Evolutionary conservation across 2,329 filamentous ascomycete genomes (phyloP), one percentile per base, ranked within the genome.

Genomic region (Colletotrichum somersetense): DNA sequence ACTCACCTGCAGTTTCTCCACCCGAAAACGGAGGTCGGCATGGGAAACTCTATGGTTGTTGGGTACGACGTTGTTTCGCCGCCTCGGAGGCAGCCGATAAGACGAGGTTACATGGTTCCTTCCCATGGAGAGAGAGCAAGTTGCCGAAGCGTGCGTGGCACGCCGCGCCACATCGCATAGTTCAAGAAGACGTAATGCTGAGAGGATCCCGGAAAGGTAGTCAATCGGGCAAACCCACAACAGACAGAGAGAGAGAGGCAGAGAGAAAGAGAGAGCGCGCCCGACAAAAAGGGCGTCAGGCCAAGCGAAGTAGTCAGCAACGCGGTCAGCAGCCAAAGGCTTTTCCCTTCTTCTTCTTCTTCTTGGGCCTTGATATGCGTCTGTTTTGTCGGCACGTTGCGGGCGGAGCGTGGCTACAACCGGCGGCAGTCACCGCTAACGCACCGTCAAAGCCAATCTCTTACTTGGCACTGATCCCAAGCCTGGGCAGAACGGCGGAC

Each of bases 301-400:
- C 6, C 12, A 53, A 20, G 30, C 16, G 16, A 20, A 5, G 23
- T 7, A 53, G 50, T 53, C 50, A 53, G 50, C 50, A 18, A 30
- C 6, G 23, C 30, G 53, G 52, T 66, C 42, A 69, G 14, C 53
- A 58, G 35, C 66, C 20, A 35, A 46, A 48, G 46, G 20, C 7
- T 10, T 46, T 23, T 48, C 2, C 20, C 2, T 1, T 3, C 14
- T n/a, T 46, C 20, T 48, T 16, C 20, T 23, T 16, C 10, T 12
- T 8, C 14, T 16, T 7, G 5, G 16, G 16, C 5, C 6, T 42
- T 42, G 40, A 42, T 42, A 18, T 42, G 40, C 6, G 16, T 5
- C 4, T 16, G 18, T 44, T 20, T 20, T 44, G 42, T 23, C 40
- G 63, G 12, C 48, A 55, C 10, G 26, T 10, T 40, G 10, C 26